Conservation (phyloP, 169 alveolate genomes). For the Plasmodium gallinaceum region DNA sequence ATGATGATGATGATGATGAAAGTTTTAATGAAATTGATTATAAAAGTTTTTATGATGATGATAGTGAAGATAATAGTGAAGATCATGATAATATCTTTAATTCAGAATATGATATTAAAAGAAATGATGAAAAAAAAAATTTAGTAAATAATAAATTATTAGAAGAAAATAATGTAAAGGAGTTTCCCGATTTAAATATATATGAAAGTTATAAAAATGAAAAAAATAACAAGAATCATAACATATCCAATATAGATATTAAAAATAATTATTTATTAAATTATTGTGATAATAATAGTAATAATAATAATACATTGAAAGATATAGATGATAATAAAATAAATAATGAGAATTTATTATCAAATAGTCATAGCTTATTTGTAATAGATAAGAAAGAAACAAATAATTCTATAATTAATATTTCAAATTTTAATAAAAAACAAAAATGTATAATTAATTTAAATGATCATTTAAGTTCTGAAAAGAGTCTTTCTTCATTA, state of each 20-base stretch:
- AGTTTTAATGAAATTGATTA: neutral
- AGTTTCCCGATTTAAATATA: no score
- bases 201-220: neutral
- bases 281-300: neutral
- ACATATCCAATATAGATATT: no score
- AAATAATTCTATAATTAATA: neutral
- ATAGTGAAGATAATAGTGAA: neutral
- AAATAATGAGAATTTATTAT: neutral
- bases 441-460: neutral
- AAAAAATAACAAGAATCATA: neutral
- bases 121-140: neutral
- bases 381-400: neutral
- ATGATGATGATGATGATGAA: neutral
- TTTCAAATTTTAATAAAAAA: neutral
- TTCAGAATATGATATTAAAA: neutral
- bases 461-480: no score
- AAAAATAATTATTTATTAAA: no score
- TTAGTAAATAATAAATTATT: no score
- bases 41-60: neutral
- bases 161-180: no score
- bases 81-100: neutral
- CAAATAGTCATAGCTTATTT: neutral
- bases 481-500: no score
- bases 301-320: neutral
- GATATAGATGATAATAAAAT: neutral